Base-by-base conservation (phyloP, 352 stramenopile genomes). In the Phytophthora meadii region DNA sequence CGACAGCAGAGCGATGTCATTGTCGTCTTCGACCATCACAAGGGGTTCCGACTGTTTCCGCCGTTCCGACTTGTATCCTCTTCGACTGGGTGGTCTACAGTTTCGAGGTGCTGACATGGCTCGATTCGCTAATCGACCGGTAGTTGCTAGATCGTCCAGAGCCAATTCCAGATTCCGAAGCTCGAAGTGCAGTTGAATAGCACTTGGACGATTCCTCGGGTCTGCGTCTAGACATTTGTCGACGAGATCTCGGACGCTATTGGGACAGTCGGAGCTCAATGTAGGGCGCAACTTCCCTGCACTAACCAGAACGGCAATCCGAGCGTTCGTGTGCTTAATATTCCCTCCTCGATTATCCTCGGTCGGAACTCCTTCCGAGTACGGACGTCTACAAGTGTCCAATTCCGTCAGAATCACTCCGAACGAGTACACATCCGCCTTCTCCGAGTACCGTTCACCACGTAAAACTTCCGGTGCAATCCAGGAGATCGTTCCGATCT, bases 341-440 rank as follows among this genome's bases (percentile, higher is more conserved):
- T 67, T 72, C 12, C 50, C 58, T 2, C 48, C 59, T 22, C 65
- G 61, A 22, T 62, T 62, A 47, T 65, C 57, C 3, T 69, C 65
- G 48, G 44, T 74, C 27, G 70, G 61, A 39, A 74, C 52, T 12
- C 58, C 70, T 5, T 77, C 70, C 8, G 65, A 77, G 22, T 77
- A 77, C 40, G 70, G 70, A 28, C 70, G 70, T 28, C 65, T 61
- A 42, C 73, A 81, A 5, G 80, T 87, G 54, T 89, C 80, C 9
- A 89, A 25, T 47, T 89, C 80, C 1, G 73, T 72, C 37, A 89
- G 62, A 25, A 89, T 67, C 12, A 92, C 80, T 32, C 84, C 86
- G 54, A 90, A 90, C 17, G 79, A 88, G 65, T 92, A 94, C 12
- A 94, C 71, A 44, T 94, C 86, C 15, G 83, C 77, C 54, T 88